A percentile compares a stretch with the other conserved stretches of the same genome.
Conservation (phyloP, 805 yeast species). For the Saturnispora serradocipensis region DNA sequence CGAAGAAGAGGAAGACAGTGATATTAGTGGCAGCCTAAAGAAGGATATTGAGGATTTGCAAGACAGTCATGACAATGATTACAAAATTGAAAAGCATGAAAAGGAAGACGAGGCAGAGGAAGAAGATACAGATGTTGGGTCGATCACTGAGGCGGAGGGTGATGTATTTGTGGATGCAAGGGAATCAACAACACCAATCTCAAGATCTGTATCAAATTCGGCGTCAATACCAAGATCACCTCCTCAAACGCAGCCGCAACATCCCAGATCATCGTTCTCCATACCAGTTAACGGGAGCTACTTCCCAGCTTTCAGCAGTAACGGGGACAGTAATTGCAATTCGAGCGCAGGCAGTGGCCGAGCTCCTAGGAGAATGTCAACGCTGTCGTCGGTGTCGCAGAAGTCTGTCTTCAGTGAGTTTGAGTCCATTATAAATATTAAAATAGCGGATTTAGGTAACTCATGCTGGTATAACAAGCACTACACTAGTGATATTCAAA, state of each 20-base stretch:
- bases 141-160: constrained; percentile 4
- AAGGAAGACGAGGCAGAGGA: neutral
- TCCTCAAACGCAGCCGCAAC: neutral
- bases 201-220: neutral
- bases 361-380: constrained; percentile 25
- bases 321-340: neutral
- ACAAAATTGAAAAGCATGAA: neutral
- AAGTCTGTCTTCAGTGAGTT: constrained; percentile 18
- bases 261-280: neutral
- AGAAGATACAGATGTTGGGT: constrained; percentile 5
- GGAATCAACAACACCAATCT: neutral
- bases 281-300: neutral
- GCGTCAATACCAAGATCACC: neutral
- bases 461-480: constrained; percentile 58
- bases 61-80: neutral
- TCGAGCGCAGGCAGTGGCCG: neutral
- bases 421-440: constrained; percentile 34
- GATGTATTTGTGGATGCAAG: constrained; percentile 5
- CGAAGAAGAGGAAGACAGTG: constrained; percentile 5
- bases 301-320: neutral
- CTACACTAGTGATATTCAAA: constrained; percentile 60
- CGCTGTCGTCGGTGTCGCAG: constrained; percentile 12
- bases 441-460: constrained; percentile 63
- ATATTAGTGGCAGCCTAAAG: too few relatives aligned
- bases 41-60: neutral